These are phyloP conservation scores for Tricharina praecox DNA, from an alignment of 495 filamentous ascomycete species.

Conservation along the genomic window DNA sequence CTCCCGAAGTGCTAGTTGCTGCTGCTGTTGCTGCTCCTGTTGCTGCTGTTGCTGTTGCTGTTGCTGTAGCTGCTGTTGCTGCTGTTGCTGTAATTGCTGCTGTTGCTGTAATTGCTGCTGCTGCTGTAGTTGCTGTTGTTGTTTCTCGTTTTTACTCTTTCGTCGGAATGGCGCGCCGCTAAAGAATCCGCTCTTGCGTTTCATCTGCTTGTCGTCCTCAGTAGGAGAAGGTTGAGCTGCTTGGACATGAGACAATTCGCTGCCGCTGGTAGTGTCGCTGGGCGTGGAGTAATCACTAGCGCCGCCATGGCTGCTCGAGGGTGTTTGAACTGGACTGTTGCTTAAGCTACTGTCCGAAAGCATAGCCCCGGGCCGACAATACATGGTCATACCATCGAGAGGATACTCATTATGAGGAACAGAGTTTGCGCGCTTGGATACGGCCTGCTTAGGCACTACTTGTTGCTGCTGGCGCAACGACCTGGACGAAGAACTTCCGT, in stretches of 20 bases:
- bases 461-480: slow-evolving; percentile 18
- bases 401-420: slow-evolving; percentile 82
- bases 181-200: slow-evolving; percentile 83
- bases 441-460: slow-evolving; percentile 13
- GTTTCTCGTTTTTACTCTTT: slow-evolving; percentile 78
- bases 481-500: slow-evolving; percentile 17
- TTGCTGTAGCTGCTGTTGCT: slow-evolving; percentile 13
- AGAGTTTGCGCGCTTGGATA: slow-evolving; percentile 17
- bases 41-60: slow-evolving; percentile 17
- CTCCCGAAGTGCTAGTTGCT: slow-evolving; percentile 13
- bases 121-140: slow-evolving; percentile 29
- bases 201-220: slow-evolving; percentile 31
- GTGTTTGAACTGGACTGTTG: slow-evolving; percentile 48
- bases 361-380: slow-evolving; percentile 63
- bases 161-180: slow-evolving; percentile 81
- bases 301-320: slow-evolving; percentile 64
- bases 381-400: slow-evolving; percentile 96
- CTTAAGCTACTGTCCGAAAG: slow-evolving; percentile 72
- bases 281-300: slow-evolving; percentile 85
- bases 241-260: slow-evolving; percentile 3
- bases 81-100: slow-evolving; percentile 13
- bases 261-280: slow-evolving; percentile 11
- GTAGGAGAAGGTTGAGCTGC: not conserved
- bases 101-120: slow-evolving; percentile 16
- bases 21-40: slow-evolving; percentile 10